Evolutionary conservation across 2,329 filamentous ascomycete species (phyloP), one percentile per base, ranked within the genome.

Genomic region (Fusarium algeriense): DNA sequence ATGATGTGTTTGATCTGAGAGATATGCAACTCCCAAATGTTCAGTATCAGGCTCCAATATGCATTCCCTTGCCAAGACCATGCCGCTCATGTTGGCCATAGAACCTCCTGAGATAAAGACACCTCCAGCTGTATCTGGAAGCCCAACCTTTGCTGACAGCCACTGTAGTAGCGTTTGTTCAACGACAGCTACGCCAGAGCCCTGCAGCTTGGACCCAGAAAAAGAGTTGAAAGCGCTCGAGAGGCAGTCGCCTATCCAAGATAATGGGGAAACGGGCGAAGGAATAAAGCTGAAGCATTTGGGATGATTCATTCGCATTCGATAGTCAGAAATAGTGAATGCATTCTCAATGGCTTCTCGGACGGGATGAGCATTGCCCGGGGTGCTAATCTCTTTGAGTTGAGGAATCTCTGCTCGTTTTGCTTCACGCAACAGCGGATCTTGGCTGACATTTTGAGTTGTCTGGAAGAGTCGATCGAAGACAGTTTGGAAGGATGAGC

Each of bases 31-130:
- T 1, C 63, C 61, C 19, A 46, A 15, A 4, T 45, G 34, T 8
- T 66, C 62, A 3, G 45, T 43, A 5, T 48, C 62, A 0, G 64
- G 45, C 8, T 43, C 40, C 26, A 66, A 8, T 35, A 67, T 38
- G 2, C 35, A 40, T 14, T 67, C 63, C 3, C 63, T 66, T 0
- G 63, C 63, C 19, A 66, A 26, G 0, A 66, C 53, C 62, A 66
- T 66, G 1, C 61, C 61, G n/a, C 53, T 67, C 63, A 66, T 67
- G 7, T 66, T 66, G 11, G 63, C 63, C 61, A 66, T 66, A 3
- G 63, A 66, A 1, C 63, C 63, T 12, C 63, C 63, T 3, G 63
- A 60, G 7, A 66, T 61, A 19, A 66, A 66, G 4, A 66, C 20
- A 8, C 63, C 62, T 1, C 63, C 61, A 0, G 63, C 20, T 1